Evolutionary conservation across 2,329 filamentous ascomycete species (phyloP), one percentile per base, ranked within the genome.

Genomic region (Cordyceps cateniannulata): DNA sequence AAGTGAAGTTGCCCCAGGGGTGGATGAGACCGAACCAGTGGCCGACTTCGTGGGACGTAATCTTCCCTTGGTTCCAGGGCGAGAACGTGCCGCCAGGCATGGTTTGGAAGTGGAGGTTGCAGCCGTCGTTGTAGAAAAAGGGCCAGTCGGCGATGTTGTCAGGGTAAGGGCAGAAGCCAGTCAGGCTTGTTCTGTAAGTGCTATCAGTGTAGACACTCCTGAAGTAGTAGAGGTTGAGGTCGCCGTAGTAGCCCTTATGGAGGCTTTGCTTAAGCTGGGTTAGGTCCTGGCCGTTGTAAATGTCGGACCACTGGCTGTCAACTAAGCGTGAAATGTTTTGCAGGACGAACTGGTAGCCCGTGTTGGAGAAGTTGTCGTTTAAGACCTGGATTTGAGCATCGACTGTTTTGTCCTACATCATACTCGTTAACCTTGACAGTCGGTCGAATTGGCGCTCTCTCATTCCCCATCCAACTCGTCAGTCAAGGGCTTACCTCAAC

Each of bases 1-100:
- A 66, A 22, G 12, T 4, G 14, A 10, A 5, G 32, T n/a, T 22
- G n/a, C 35, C 50, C 68, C 80, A 81, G 51, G 77, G 79, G 69
- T 81, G 78, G 65, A 71, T 73, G 24, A 81, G 73, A 57, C 77
- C 77, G 59, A 80, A 69, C 77, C 78, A 81, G 70, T 80, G 78
- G n/a, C 78, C 78, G 42, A 76, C 69, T 69, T 80, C 78, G 70
- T 80, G 77, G 44, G 66, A 67, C 27, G 64, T 65, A 1, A 70
- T 72, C 65, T 69, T 69, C 32, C 72, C 71, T 24, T 68, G 65
- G 66, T 72, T 69, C 63, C 66, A 75, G 64, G 76, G 72, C 47
- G 14, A n/a, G 20, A 27, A 40, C 5, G n/a, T 25, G 49, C 76
- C 73, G 12, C 73, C 75, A 14, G 75, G 75, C 18, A 77, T 69